Evolutionary conservation across 495 filamentous ascomycete genomes (phyloP).

Genomic region (Annulohypoxylon nitens): DNA sequence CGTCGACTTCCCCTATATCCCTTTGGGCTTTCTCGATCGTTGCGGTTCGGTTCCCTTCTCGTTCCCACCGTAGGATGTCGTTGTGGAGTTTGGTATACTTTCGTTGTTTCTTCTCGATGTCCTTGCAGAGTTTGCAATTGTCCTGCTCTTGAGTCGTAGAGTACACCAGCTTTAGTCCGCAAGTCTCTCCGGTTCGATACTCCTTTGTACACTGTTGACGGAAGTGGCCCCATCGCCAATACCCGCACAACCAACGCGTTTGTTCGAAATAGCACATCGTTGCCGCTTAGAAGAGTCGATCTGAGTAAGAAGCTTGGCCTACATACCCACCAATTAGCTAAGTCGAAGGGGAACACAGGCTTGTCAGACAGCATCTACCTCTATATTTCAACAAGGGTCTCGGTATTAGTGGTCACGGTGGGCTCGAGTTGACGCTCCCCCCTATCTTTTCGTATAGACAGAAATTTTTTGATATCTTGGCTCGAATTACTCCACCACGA

Average conservation of each 20-base stretch:
- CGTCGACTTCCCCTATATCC: slow-evolving; percentile 71
- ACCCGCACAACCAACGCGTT: slow-evolving; percentile 76
- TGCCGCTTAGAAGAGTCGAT: slow-evolving; percentile 22
- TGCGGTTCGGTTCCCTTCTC: slow-evolving; percentile 77
- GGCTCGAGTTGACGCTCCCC: slow-evolving; percentile 15
- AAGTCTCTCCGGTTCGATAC: slow-evolving; percentile 97
- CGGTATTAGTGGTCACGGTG: slow-evolving; percentile 28
- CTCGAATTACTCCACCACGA: slow-evolving; percentile 34
- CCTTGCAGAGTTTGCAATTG: slow-evolving; percentile 88
- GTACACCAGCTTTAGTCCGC: slow-evolving; percentile 92
- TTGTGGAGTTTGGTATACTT: slow-evolving; percentile 80
- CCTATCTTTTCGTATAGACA: slow-evolving; percentile 20
- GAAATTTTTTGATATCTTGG: slow-evolving; percentile 25
- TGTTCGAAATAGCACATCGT: slow-evolving; percentile 77
- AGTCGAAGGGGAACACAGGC: slow-evolving; percentile 24
- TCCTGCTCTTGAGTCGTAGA: slow-evolving; percentile 69
- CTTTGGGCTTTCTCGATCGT: slow-evolving; percentile 83
- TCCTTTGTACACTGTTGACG: slow-evolving; percentile 94
- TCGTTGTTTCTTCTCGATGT: slow-evolving; percentile 87
- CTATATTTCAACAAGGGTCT: slow-evolving; percentile 25
- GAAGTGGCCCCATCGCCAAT: slow-evolving; percentile 97
- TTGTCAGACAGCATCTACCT: slow-evolving; percentile 34
- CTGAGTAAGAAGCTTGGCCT: slow-evolving; percentile 26
- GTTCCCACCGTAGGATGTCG: slow-evolving; percentile 84
- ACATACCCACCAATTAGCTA: slow-evolving; percentile 38